phyloP scores from a whole-genome alignment of 2,329 filamentous ascomycete species.

The Aureobasidium lini region DNA sequence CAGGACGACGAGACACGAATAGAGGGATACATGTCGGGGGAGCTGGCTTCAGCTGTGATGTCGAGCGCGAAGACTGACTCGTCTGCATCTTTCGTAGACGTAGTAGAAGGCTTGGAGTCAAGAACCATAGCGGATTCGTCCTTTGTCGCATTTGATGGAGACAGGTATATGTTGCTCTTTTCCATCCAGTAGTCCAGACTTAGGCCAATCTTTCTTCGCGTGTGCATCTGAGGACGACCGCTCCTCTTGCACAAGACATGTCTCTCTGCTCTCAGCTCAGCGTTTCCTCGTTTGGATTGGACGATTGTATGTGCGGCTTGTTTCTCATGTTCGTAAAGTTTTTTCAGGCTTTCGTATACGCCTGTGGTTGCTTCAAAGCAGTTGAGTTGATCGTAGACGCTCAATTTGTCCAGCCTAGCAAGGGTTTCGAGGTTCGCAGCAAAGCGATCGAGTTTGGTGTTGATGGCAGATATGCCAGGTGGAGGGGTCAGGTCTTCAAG shows the following conservation, averaged over 20 bases:
- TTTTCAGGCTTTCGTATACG: constrained; percentile 61
- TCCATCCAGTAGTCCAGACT: constrained; percentile 69
- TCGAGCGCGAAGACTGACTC: constrained; percentile 56
- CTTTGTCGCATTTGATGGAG: background rate
- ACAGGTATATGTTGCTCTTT: constrained; percentile 19
- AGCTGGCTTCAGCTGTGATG: constrained; percentile 53
- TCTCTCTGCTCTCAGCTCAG: constrained; percentile 45
- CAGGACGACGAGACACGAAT: constrained; percentile 66
- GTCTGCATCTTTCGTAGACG: background rate
- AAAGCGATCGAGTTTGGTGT: constrained; percentile 64
- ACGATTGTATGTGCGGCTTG: constrained; percentile 40
- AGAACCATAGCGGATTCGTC: constrained; percentile 30
- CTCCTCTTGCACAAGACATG: constrained; percentile 61
- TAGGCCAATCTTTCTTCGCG: constrained; percentile 58
- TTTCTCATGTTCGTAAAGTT: constrained; percentile 64
- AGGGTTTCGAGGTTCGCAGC: constrained; percentile 63
- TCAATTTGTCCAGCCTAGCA: constrained; percentile 63
- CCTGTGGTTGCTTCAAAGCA: constrained; percentile 72
- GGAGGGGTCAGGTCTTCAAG: constrained; percentile 55
- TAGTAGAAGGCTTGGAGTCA: constrained; percentile 17
- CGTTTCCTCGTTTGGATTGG: constrained; percentile 39
- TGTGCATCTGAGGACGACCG: constrained; percentile 65
- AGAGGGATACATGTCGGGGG: constrained; percentile 46
- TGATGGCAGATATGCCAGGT: constrained; percentile 56
- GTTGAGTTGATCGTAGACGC: constrained; percentile 59